Base-by-base conservation (phyloP, 1,284 basidiomycete genomes). In the Malassezia brasiliensis region DNA sequence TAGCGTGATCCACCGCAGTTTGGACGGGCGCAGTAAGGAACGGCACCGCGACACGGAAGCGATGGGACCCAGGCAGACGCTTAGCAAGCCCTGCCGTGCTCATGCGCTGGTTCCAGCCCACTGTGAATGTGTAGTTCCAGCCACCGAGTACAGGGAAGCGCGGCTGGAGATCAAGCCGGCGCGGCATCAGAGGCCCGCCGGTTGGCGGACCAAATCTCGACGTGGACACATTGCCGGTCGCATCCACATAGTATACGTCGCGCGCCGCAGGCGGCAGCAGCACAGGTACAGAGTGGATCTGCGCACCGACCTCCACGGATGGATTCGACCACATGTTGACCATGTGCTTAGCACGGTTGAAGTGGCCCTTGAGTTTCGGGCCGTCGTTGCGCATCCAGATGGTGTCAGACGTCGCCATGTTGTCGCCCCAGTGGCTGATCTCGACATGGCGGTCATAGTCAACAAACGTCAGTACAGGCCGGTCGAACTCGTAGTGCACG, bases 361-460 rank as follows among this genome's bases (percentile, higher is more conserved):
- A 99, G 56, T 94, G 87, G 1, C 93, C 94, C 74, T 91, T 90
- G 57, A 98, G 80, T 88, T 77, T 76, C 12, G 93, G 88, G 0
- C 93, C 93, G 55, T 84, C 85, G 73, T 98, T 98, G 72, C 82
- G 82, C 19, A 98, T 78, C 57, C 82, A 75, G 59, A 96, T 83
- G 45, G 87, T 83, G 76, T 99, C 91, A 75, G 96, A 83, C 44
- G 93, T 85, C 69, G 94, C 93, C 39, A 98, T 76, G 75, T 93
- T 96, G 47, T 84, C 83, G 39, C 91, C 90, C 94, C 93, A 98
- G 75, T 98, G 93, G 61, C 88, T 90, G 64, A 98, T 83, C 77
- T 98, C 90, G 2, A 86, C 90, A 0, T 81, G 74, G 42, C 94
- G 83, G 53, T 83, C 80, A 31, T 93, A 80, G 28, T 79, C 82